Base-by-base conservation (phyloP, 768 basidiomycete species). In the Psilocybe subaeruginosa region DNA sequence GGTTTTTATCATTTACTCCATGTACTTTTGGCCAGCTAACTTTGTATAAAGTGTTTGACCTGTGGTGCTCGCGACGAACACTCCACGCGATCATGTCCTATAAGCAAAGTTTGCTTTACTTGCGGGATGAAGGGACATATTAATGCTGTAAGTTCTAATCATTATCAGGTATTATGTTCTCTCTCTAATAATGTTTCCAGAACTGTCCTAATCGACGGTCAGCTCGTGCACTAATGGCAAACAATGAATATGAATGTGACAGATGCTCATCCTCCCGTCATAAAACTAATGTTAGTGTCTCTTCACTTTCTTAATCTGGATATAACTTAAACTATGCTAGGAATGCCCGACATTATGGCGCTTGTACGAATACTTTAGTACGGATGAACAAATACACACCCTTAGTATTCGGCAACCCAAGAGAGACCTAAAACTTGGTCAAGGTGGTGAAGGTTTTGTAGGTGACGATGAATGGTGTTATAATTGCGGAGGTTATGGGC, bases 81-180 rank as follows among this genome's bases (percentile, higher is more conserved):
- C 72, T 77, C 80, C 3, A 92, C 92, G 16, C 80, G 87, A 43
- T 85, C 85, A 54, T 94, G 92, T 73, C 91, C 92, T 2, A 89
- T 92, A 62, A 87, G 85, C 73, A 93, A 93, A 73, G 86, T 83
- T 0, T 94, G 92, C 68, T 93, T 85, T 67, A 82, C 79, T 3
- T 94, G 92, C 66, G 90, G 90, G 14, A 91, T 92, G 90, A 91
- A 90, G 70, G 92, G 92, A 1, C 92, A 93, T 68, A 84, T 92
- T 57, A 90, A 82, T 64, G 80, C 77, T 59, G 92, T 91, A 65
- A 52, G 82, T 72, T 2, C 37, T 43, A 14, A 14, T 14, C 1
- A 11, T 19, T 17, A 1, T 53, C 8, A 11, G 35, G 37, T 35
- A 29, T 3, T 45, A 27, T 47, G 33, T 45, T 30, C 57, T 37